Evolutionary conservation across 2,329 filamentous ascomycete species (phyloP), one percentile per base, ranked within the genome.

Genomic region (Neopestalotiopsis clavispora): DNA sequence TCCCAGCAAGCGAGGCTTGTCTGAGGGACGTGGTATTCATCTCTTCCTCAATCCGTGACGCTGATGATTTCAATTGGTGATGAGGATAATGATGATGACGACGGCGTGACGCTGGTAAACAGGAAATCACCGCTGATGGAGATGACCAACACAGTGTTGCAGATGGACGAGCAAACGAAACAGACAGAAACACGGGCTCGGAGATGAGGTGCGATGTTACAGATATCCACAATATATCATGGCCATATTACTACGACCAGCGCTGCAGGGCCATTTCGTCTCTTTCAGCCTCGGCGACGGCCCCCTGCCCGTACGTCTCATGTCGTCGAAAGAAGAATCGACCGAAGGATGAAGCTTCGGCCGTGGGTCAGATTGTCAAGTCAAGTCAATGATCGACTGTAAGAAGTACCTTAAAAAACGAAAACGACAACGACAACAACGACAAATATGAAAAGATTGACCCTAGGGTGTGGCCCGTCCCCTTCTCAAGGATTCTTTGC

Each of bases 201-300:
- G 45, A 52, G 45, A 52, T 52, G 45, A 52, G 45, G 20, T 52
- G 45, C 45, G 45, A 52, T 52, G 45, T 52, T n/a, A 20, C 45
- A 52, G 45, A 17, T 52, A 52, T 52, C 45, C 45, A 52, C 45
- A 52, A 52, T 52, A 52, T 52, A 52, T 52, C 45, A 52, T 23
- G 45, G 45, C 45, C 14, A 52, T 52, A 52, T 52, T 52, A 52
- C 45, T 52, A 52, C 45, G n/a, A 6, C 45, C 45, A n/a, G 9
- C 45, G 45, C 45, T 38, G 34, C 34, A 38, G 34, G 34, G 34
- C 34, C 34, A 38, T 7, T 10, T 38, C 34, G 6, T 10, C 34
- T 38, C 34, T 38, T 52, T 52, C 45, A 52, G 45, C 45, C 45
- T 52, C 45, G 45, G 17, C 6, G 45, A 17, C 45, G 45, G 45